These are phyloP conservation scores for Rhynchosporium graminicola DNA, from an alignment of 2,329 filamentous ascomycete genomes.

Conservation along the genomic window DNA sequence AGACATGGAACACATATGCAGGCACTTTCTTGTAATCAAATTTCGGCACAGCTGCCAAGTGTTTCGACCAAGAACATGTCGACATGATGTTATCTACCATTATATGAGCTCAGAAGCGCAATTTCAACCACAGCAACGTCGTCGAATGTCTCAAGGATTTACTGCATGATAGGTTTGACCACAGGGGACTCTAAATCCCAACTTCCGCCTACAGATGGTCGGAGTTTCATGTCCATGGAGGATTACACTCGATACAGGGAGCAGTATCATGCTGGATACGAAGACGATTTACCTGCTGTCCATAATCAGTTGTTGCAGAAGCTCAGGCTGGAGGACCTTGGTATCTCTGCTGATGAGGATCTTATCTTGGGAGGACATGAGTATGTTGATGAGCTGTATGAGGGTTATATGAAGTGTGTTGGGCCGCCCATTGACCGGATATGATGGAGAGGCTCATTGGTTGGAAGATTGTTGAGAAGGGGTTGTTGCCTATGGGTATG, in stretches of 20 bases:
- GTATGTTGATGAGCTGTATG: slow-evolving; percentile 12
- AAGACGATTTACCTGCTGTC: slow-evolving; percentile 25
- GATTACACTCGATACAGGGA: slow-evolving; percentile 44
- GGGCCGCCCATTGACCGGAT: slow-evolving; percentile 44
- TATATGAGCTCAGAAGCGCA: slow-evolving; percentile 50
- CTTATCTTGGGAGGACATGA: background rate
- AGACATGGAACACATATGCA: slow-evolving; percentile 61
- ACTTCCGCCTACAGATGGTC: slow-evolving; percentile 21
- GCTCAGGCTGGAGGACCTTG: slow-evolving; percentile 36
- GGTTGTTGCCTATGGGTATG: slow-evolving; percentile 45
- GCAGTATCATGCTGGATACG: slow-evolving; percentile 36
- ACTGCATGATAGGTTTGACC: slow-evolving; percentile 52
- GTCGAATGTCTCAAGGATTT: slow-evolving; percentile 50
- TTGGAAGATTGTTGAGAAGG: slow-evolving; percentile 44
- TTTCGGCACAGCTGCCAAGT: slow-evolving; percentile 56
- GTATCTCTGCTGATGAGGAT: slow-evolving; percentile 22
- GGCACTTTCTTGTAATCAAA: slow-evolving; percentile 58
- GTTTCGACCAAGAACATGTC: slow-evolving; percentile 56
- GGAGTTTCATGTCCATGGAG: slow-evolving; percentile 44
- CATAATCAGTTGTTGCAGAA: slow-evolving; percentile 39
- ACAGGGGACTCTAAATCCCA: slow-evolving; percentile 23
- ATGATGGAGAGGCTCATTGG: slow-evolving; percentile 46
- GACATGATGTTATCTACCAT: slow-evolving; percentile 56
- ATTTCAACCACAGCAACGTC: slow-evolving; percentile 50
- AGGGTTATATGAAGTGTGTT: slow-evolving; percentile 45